Evolutionary conservation across 2,329 filamentous ascomycete genomes (phyloP).

Genomic region (Aspergillus fructus): DNA sequence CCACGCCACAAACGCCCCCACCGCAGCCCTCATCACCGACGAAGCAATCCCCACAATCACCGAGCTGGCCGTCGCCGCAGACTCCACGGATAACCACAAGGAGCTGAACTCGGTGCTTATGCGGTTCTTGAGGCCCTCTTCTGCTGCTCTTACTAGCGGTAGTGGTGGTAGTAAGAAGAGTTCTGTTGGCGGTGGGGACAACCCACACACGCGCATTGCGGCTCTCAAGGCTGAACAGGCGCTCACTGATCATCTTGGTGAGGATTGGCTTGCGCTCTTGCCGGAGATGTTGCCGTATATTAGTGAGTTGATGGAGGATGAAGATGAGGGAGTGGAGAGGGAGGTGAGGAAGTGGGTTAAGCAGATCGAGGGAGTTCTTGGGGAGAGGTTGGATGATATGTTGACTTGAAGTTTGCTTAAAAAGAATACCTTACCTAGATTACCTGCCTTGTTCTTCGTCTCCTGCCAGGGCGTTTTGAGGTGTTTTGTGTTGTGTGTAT

Average conservation of each 20-base stretch:
- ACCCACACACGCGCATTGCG: constrained; percentile 70
- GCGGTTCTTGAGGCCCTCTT: constrained; percentile 67
- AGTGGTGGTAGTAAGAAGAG: constrained; percentile 13
- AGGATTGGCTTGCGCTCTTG: constrained; percentile 88
- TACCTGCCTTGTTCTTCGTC: neutral
- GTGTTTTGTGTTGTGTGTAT: neutral
- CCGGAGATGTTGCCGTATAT: constrained; percentile 97
- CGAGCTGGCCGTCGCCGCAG: constrained; percentile 75
- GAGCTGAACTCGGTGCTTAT: constrained; percentile 78
- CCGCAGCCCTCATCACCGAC: constrained; percentile 47
- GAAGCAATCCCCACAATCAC: constrained; percentile 73
- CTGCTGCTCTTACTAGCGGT: constrained; percentile 15
- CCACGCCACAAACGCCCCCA: constrained; percentile 39
- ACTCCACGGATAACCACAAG: constrained; percentile 87
- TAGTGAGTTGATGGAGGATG: constrained; percentile 92
- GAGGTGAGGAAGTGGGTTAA: constrained; percentile 89
- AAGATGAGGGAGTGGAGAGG: constrained; percentile 87
- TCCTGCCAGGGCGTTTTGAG: neutral
- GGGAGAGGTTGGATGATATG: constrained; percentile 90
- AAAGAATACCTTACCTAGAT: too few relatives aligned
- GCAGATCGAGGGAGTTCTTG: constrained; percentile 82
- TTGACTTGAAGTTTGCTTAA: constrained; percentile 58
- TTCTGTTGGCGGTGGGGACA: constrained; percentile 49
- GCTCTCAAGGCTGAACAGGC: constrained; percentile 79
- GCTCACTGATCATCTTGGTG: constrained; percentile 76